Percentiles rank a stretch among this genome's conserved stretches.
phyloP scores from a whole-genome alignment of 2,329 filamentous ascomycete species.

The Penicillium sp. region DNA sequence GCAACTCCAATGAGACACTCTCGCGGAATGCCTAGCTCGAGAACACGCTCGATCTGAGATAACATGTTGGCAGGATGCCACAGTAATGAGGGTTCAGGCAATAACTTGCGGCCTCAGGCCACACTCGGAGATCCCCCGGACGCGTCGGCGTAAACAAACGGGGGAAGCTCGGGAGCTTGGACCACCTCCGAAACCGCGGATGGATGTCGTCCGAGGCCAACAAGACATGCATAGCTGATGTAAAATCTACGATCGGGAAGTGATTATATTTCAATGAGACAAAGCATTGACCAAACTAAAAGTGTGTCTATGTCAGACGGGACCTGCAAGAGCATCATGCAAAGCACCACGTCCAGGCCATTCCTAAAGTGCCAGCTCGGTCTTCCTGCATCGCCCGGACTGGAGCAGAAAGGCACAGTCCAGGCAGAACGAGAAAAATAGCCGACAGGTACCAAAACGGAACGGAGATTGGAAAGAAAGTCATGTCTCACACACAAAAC shows the following conservation, averaged over 20 bases:
- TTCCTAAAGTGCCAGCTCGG: background rate
- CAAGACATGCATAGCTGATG: background rate
- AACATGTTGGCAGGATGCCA: background rate
- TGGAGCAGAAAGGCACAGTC: background rate
- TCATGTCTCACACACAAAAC: constrained; percentile 1
- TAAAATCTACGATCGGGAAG: background rate
- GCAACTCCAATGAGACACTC: background rate
- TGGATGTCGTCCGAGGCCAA: background rate
- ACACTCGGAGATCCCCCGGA: constrained; percentile 18
- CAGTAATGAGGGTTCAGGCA: background rate
- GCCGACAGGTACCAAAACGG: background rate
- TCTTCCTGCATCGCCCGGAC: no score
- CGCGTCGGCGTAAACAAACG: constrained; percentile 18
- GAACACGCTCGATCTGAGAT: background rate
- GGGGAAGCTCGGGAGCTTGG: constrained; percentile 21
- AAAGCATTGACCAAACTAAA: constrained; percentile 2
- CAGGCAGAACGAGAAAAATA: background rate
- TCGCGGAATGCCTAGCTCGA: background rate
- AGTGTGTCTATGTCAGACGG: background rate
- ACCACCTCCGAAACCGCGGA: constrained; percentile 10
- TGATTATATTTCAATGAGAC: background rate
- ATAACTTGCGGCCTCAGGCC: constrained; percentile 2
- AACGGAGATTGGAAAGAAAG: background rate
- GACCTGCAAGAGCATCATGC: background rate
- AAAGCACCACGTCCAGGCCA: constrained; percentile 1